Base-by-base conservation (phyloP, 148 eudicot species). In the Camellia sinensis region DNA sequence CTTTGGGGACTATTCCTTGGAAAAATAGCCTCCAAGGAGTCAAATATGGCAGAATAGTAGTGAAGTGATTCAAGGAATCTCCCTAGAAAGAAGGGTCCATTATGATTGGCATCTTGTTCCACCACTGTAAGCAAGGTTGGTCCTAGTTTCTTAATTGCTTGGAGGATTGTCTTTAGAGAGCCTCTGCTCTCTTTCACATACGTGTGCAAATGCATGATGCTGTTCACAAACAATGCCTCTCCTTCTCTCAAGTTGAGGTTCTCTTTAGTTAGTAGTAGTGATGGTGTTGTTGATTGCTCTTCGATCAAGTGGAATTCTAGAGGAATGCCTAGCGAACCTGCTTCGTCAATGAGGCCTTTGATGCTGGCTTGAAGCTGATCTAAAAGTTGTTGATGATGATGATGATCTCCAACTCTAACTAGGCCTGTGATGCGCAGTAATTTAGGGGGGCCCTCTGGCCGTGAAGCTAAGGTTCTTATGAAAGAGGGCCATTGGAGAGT, bases 21-120 rank as follows among this genome's bases (percentile, higher is more conserved):
- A 5, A 87, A 43, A 45, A 84, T 80, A 18, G 83, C 86, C 29
- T 87, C 87, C n/a, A 87, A 76, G 9, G 89, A 85, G 65, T 87
- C 89, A 53, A 87, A 87, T 65, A 87, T 77, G 61, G 89, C 89
- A 1, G 87, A 85, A 63, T 87, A 87, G 56, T 87, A 87, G 69
- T 87, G 89, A 40, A 87, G 86, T 0, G 87, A 87, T 48, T 87
- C 89, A 12, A 87, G 81, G 60, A 87, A 87, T 22, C 89, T 69
- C 18, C 89, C 86, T 0, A 87, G 77, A 59, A 87, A 87, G 74
- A 87, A 87, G 3, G 89, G 89, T 19, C 89, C 89, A 5, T 87
- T 87, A 67, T 85, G 89, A 82, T 87, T 87, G 1, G 89, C 87
- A 18, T 87, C 89, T 70, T 83, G 89, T 74, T 87, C 87, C 21